Evolutionary conservation across 768 basidiomycete genomes (phyloP).

Genomic region (Guyanaporus albipodus): DNA sequence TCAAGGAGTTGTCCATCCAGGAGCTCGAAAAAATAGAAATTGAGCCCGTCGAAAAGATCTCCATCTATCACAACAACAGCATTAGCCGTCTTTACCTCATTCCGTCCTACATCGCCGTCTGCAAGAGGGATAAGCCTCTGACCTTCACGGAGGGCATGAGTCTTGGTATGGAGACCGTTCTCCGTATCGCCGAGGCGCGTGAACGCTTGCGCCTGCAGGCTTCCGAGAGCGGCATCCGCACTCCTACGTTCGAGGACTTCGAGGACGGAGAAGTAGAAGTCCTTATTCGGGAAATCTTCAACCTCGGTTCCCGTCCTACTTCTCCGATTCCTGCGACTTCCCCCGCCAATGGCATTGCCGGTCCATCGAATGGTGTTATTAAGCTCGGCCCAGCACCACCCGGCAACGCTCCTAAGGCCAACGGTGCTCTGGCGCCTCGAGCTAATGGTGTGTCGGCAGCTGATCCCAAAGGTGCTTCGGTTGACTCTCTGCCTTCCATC

Average conservation of each 20-base stretch:
- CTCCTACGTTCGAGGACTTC: slow-evolving; percentile 32
- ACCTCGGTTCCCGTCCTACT: slow-evolving; percentile 24
- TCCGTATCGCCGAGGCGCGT: slow-evolving; percentile 37
- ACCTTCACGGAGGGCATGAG: slow-evolving; percentile 37
- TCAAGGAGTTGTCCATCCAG: slow-evolving; percentile 37
- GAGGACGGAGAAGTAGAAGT: slow-evolving; percentile 27
- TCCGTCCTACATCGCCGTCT: slow-evolving; percentile 34
- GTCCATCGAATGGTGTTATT: slow-evolving; percentile 4
- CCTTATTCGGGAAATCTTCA: slow-evolving; percentile 28
- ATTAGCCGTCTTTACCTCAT: slow-evolving; percentile 35
- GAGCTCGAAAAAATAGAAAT: slow-evolving; percentile 38
- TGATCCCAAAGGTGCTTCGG: slow-evolving; percentile 23
- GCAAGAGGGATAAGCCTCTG: slow-evolving; percentile 35
- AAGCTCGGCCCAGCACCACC: slow-evolving; percentile 22
- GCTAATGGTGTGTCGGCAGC: slow-evolving; percentile 31
- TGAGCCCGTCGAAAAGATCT: slow-evolving; percentile 35
- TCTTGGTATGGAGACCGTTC: slow-evolving; percentile 38
- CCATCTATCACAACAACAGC: slow-evolving; percentile 36
- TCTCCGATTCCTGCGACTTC: slow-evolving; percentile 17
- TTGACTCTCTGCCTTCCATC: slow-evolving; percentile 24
- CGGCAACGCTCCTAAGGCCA: slow-evolving; percentile 19
- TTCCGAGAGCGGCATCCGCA: slow-evolving; percentile 30
- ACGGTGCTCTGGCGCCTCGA: slow-evolving; percentile 17
- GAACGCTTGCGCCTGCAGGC: slow-evolving; percentile 37
- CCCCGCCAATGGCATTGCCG: slow-evolving; percentile 9